These are phyloP conservation scores for Neltuma alba DNA, from an alignment of 306 rosid genomes.

Conservation along the genomic window DNA sequence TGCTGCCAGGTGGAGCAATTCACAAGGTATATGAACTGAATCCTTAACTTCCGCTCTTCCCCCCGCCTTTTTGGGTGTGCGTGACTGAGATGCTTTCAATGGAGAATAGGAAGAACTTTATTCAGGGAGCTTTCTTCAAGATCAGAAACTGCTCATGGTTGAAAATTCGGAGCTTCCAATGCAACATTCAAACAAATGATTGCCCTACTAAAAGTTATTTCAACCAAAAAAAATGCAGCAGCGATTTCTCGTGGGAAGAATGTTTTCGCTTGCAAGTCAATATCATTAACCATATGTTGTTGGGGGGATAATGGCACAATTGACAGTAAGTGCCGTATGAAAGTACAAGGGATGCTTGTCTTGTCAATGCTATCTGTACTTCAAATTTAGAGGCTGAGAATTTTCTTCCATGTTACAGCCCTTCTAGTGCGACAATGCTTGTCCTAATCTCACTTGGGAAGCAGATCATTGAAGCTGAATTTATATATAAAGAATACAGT, in stretches of 20 bases:
- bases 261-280: constrained; percentile 15
- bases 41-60: constrained; percentile 27
- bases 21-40: constrained; percentile 63
- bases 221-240: not conserved
- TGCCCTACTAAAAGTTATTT: not conserved
- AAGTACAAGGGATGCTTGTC: too few species aligned
- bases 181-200: constrained; percentile 14
- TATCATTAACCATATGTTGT: not conserved
- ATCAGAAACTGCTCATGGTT: not conserved
- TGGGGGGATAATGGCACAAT: not conserved
- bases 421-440: constrained; percentile 66
- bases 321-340: too few species aligned
- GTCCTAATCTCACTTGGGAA: constrained; percentile 69
- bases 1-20: constrained; percentile 88
- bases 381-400: constrained; percentile 32
- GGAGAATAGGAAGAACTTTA: constrained; percentile 11
- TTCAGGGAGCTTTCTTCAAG: not conserved
- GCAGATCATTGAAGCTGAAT: constrained; percentile 77
- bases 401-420: constrained; percentile 61
- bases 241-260: not conserved
- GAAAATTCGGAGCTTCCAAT: not conserved
- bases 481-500: constrained; percentile 87
- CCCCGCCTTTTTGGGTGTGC: too few species aligned
- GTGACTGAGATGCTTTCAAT: not conserved
- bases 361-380: not conserved